Evolutionary conservation across 2,329 filamentous ascomycete genomes (phyloP), one percentile per base, ranked within the genome.

Genomic region (Xylaria sp.): DNA sequence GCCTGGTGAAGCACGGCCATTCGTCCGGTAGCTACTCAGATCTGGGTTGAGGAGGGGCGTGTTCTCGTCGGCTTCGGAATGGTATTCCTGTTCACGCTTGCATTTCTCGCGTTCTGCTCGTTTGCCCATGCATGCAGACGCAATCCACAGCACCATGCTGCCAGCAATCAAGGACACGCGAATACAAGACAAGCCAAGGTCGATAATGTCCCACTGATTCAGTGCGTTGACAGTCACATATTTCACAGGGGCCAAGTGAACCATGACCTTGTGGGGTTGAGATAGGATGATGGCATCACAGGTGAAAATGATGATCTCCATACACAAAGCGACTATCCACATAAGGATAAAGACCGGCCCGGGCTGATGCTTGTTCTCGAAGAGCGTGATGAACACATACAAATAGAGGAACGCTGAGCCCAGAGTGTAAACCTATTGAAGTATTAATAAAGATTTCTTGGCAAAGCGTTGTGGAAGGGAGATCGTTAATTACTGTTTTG

Each of bases 391-490:
- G 73, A 97, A 87, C 73, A 97, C 88, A 74, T 97, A 90, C 59
- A 92, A 87, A 83, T 97, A 96, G 72, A 96, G 89, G 84, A 97
- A 97, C 73, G 94, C 92, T 54, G 93, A 91, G 64, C 91, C 93
- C 66, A 93, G 88, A 72, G 97, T 85, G 80, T 97, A 97, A 77
- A 97, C 91, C 94, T 97, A 76, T 66, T 13, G n/a, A 58, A 39
- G 18, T 39, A 61, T 73, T 58, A 73, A 67, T 66, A 39, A 55
- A 58, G 44, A 18, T 5, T 48, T n/a, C 28, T 12, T n/a, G 12
- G 23, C 6, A 23, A 34, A 41, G 57, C 39, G 28, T 13, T 18
- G 28, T 57, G 57, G 59, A 59, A 41, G 56, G 56, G 57, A 37
- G 37, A 8, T 68, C 10, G 7, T 9, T 9, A 37, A 74, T 76